Evolutionary conservation across 495 filamentous ascomycete genomes (phyloP).

Genomic region (Trichoderma reesei): DNA sequence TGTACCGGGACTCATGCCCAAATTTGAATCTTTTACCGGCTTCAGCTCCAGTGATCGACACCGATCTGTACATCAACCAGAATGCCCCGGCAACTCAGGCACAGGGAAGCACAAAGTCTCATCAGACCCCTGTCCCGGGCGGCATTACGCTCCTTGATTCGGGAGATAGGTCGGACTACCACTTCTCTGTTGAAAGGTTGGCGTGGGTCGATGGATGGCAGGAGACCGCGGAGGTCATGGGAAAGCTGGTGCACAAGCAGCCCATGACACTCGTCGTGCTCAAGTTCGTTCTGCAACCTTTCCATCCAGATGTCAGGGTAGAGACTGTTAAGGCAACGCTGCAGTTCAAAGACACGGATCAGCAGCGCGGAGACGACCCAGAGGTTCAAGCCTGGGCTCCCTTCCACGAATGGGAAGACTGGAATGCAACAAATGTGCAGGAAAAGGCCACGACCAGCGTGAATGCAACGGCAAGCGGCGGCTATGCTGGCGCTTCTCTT

Average conservation of each 20-base stretch:
- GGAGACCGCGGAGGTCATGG: neutral
- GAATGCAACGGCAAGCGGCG: neutral
- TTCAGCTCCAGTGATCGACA: neutral
- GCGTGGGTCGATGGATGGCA: slow-evolving; percentile 4
- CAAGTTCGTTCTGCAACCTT: neutral
- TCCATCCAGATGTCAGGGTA: no score
- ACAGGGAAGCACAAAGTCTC: neutral
- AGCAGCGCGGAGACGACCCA: neutral
- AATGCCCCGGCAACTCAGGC: neutral
- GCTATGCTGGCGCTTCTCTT: neutral
- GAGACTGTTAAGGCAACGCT: neutral
- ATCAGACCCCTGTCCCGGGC: neutral
- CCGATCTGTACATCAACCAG: neutral
- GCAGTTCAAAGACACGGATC: neutral
- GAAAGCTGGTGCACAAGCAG: no score
- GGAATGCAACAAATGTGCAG: neutral
- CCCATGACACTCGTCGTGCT: neutral
- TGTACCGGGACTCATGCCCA: neutral
- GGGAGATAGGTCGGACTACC: neutral
- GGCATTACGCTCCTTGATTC: neutral
- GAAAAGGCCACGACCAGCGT: no score
- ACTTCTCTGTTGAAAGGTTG: neutral
- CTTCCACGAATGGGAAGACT: neutral
- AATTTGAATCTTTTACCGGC: neutral
- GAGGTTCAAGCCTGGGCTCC: neutral